These are phyloP conservation scores for Platanus orientalis DNA, from an alignment of 164 flowering plant genomes.

Conservation along the genomic window DNA sequence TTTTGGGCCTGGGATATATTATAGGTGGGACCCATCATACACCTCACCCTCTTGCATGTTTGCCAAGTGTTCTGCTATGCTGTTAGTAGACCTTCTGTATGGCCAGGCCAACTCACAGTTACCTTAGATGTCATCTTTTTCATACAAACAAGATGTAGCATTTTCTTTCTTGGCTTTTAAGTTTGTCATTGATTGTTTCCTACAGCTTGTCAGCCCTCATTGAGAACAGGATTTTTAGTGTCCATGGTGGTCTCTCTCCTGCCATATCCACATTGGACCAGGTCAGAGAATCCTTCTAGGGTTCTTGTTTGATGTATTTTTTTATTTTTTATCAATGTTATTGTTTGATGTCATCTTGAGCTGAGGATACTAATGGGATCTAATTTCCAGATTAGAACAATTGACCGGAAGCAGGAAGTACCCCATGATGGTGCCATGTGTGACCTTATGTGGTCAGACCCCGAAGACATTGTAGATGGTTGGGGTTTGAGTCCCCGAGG, in stretches of 20 bases:
- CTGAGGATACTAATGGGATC: slow-evolving; percentile 4
- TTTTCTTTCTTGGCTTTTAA: slow-evolving; percentile 5
- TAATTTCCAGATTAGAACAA: slow-evolving; percentile 73
- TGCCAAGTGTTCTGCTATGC: not conserved
- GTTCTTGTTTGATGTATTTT: too few relatives aligned
- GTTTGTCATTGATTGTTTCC: too few relatives aligned
- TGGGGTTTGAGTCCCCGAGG: slow-evolving; percentile 99
- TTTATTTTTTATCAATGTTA: too few relatives aligned
- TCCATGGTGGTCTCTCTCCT: slow-evolving; percentile 99
- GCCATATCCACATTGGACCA: slow-evolving; percentile 89
- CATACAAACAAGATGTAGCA: not conserved
- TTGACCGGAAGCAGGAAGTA: slow-evolving; percentile 97
- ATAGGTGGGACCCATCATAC: not conserved
- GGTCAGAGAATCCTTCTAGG: slow-evolving; percentile 35
- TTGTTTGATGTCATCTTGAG: not conserved
- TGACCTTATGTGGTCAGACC: slow-evolving; percentile 99
- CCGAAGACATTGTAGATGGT: slow-evolving; percentile 96
- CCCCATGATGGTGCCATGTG: slow-evolving; percentile 99
- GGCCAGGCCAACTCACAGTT: too few relatives aligned
- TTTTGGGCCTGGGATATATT: not conserved
- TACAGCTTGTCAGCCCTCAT: slow-evolving; percentile 90
- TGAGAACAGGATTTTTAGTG: slow-evolving; percentile 88
- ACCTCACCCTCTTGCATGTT: not conserved
- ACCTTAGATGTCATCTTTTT: too few relatives aligned
- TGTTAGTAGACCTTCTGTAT: slow-evolving; percentile 5